phyloP scores from a whole-genome alignment of 1,284 basidiomycete genomes.

The Somion occarium region DNA sequence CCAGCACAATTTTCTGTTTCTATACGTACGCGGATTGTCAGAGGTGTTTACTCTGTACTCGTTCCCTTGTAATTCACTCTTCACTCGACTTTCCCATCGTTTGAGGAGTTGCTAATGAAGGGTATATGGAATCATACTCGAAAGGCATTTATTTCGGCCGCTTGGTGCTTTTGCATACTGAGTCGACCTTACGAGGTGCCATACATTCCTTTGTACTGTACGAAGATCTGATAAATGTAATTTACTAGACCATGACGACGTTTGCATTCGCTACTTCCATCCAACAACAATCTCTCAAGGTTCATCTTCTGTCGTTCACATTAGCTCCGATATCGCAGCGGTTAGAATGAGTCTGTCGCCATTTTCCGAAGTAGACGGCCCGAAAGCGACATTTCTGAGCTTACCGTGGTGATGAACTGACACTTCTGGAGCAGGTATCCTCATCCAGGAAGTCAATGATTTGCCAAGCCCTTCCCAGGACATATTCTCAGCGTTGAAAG shows the following conservation, averaged over 20 bases:
- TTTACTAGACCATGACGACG: too few relatives aligned
- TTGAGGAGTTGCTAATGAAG: conserved; percentile 19
- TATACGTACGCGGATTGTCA: too few relatives aligned
- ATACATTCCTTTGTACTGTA: conserved; percentile 10
- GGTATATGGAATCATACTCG: conserved; percentile 9
- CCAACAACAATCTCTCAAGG: too few relatives aligned
- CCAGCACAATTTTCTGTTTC: too few relatives aligned
- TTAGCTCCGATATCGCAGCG: not conserved
- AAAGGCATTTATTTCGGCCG: conserved; percentile 17
- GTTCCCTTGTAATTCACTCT: conserved; percentile 18
- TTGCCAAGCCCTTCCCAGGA: not conserved
- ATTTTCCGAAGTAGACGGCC: not conserved
- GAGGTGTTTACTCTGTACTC: too few relatives aligned
- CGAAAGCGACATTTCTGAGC: not conserved
- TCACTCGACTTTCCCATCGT: conserved; percentile 12
- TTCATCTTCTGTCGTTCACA: not conserved
- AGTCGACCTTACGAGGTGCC: conserved; percentile 19
- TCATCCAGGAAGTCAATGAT: not conserved
- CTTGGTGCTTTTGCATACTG: conserved; percentile 6
- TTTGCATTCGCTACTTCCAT: too few relatives aligned
- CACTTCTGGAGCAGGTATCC: not conserved
- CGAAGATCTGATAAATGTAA: too few relatives aligned
- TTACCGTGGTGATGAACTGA: not conserved
- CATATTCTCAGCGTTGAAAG: not conserved
- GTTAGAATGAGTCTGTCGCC: not conserved